phyloP scores from a whole-genome alignment of 2,329 filamentous ascomycete genomes.

The Colletotrichum magnum region DNA sequence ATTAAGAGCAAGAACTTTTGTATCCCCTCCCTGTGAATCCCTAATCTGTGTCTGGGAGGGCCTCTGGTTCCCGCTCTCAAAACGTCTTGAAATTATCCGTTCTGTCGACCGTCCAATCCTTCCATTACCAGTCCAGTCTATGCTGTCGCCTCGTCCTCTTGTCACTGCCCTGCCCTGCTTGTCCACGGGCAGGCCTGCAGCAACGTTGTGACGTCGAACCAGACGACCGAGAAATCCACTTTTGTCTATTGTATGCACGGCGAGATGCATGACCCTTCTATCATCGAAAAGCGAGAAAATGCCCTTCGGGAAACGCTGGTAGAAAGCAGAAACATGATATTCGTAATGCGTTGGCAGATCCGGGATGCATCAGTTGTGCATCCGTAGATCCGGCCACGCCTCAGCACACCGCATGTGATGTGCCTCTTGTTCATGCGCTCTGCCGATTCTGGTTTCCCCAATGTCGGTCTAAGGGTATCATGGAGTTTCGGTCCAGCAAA shows the following conservation, averaged over 20 bases:
- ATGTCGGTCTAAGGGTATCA: slow-evolving; percentile 48
- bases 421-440: slow-evolving; percentile 42
- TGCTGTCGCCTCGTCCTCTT: slow-evolving; percentile 44
- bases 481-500: slow-evolving; percentile 45
- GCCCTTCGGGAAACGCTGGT: slow-evolving; percentile 51
- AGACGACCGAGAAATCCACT: slow-evolving; percentile 76
- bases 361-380: slow-evolving; percentile 36
- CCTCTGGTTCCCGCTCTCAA: slow-evolving; percentile 54
- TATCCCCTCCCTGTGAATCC: slow-evolving; percentile 49
- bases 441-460: slow-evolving; percentile 45
- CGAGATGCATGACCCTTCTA: slow-evolving; percentile 56
- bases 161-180: slow-evolving; percentile 45
- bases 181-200: slow-evolving; percentile 44
- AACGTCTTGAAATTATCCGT: slow-evolving; percentile 40
- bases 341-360: slow-evolving; percentile 42
- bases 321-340: slow-evolving; percentile 55
- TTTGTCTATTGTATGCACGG: slow-evolving; percentile 70
- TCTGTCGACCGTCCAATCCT: slow-evolving; percentile 42
- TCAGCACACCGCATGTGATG: slow-evolving; percentile 31
- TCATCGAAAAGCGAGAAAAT: slow-evolving; percentile 53
- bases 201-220: slow-evolving; percentile 52
- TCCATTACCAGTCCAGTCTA: slow-evolving; percentile 44
- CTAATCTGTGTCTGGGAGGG: slow-evolving; percentile 55
- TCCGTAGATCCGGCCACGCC: slow-evolving; percentile 40
- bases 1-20: slow-evolving; percentile 47